Percentiles rank a stretch among this genome's conserved stretches.
These are phyloP conservation scores for Parsonsia alboflavescens DNA, from an alignment of 257 asterid species.

Conservation along the genomic window DNA sequence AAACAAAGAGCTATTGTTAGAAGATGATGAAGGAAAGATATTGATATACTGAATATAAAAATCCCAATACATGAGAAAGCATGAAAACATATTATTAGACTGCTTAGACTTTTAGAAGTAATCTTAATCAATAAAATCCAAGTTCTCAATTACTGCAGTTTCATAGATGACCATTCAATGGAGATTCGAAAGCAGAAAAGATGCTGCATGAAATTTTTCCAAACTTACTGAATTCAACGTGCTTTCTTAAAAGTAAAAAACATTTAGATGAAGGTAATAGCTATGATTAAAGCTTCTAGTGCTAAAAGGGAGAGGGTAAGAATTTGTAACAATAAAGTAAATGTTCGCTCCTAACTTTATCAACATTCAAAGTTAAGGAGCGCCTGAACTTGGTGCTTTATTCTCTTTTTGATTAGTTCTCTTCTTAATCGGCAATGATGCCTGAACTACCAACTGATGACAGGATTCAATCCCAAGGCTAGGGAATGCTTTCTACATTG, in stretches of 20 bases:
- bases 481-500: not conserved
- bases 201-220: not conserved
- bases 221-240: not conserved
- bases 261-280: not conserved
- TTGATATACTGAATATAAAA: not conserved
- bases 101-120: not conserved
- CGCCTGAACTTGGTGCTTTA: not conserved
- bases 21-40: constrained; percentile 2
- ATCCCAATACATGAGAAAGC: not conserved
- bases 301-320: not conserved
- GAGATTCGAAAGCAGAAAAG: not conserved
- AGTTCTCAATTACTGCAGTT: too few relatives aligned
- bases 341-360: not conserved
- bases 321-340: not conserved
- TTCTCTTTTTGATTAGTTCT: not conserved
- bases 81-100: not conserved
- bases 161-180: too few relatives aligned
- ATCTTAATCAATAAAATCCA: not conserved
- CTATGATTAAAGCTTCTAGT: not conserved
- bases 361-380: not conserved
- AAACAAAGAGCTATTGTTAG: constrained; percentile 24
- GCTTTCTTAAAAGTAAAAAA: not conserved
- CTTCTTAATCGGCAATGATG: not conserved
- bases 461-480: not conserved
- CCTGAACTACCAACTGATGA: not conserved